Evolutionary conservation across 331 rosid genomes (phyloP), one percentile per base, ranked within the genome.

Genomic region (Acacia concinna): DNA sequence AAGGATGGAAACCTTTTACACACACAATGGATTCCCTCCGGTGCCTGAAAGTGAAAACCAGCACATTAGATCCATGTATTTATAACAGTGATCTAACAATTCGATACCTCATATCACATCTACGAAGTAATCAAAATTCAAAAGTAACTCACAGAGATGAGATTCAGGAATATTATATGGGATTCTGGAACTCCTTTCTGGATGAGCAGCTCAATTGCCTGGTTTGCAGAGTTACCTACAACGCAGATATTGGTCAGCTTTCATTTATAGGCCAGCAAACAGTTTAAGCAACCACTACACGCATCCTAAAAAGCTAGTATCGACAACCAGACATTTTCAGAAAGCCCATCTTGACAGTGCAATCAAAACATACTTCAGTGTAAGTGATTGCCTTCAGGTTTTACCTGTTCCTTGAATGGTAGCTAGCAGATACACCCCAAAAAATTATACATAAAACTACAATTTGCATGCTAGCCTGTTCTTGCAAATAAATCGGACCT

Each of bases 11-110:
- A 93, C 84, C 94, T 89, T 78, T 90, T 89, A 85, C 84, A 78
- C 52, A 91, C 97, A 57, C 99, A 96, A 35, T 96, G 97, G 75
- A 96, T 96, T 64, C 99, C 99, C 85, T 96, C 99, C 0, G 99
- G 99, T 65, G 99, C 99, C 99, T 96, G 84, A 73, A 78, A 32
- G 46, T 71, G 46, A 47, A 78, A 63, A 77, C 7, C 60, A 13
- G 28, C 2, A 14, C 76, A 31, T 66, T 25, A 79, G 59, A 81
- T 75, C 35, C 40, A 31, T 31, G 11, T 15, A 60, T 56, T 28
- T 60, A 14, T 23, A 79, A 74, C 30, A 51, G 14, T 2, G 30
- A 8, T 60, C 78, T 62, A 75, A 67, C 12, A 47, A 56, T 59
- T 47, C 44, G 54, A 35, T n/a, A 71, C 62, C 64, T 57, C 35